Base-by-base conservation (phyloP, 2,329 filamentous ascomycete species). In the Cylindrodendrum hubeiense region DNA sequence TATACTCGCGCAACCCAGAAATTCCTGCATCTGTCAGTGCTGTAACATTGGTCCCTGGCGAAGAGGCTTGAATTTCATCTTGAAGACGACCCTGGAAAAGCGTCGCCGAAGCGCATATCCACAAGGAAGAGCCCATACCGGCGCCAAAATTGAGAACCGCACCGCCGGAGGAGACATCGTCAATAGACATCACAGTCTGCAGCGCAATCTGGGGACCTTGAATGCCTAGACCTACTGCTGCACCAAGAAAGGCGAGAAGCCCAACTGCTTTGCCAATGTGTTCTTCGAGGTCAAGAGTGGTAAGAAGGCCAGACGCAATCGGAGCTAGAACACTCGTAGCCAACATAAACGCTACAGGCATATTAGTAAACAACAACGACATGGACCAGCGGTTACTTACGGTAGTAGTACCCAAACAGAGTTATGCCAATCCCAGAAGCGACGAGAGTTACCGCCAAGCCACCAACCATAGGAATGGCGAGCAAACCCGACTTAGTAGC, bases 51-150 rank as follows among this genome's bases (percentile, higher is more conserved):
- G 66, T 63, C 0, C 43, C 71, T 0, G 71, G 71, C 0, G 71
- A 58, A 13, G 65, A 47, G 3, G 49, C 13, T 12, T 70, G 62
- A 0, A 74, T 67, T 26, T 74, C 71, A 2, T 67, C 47, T 0
- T 54, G 24, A 0, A 74, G 57, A 0, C 71, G 71, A 4, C 51
- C 66, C 19, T 74, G 71, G 44, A 74, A 74, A 3, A 74, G 30
- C 3, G 70, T 74, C 4, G 71, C 71, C 2, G 71, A 71, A 2
- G 72, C 71, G 13, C 71, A 74, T 7, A 74, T 71, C 71, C 71
- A 74, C 22, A 74, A 6, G 0, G 71, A 55, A 3, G 68, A 69
- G 1, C 71, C 71, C 70, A 74, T 74, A 1, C 71, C 71, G 0
- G 71, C 22, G 0, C 71, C 71, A 8, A 74, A 74, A 4, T 63